Conservation (phyloP, 345 rosid genomes). For the Aquilaria malaccensis region DNA sequence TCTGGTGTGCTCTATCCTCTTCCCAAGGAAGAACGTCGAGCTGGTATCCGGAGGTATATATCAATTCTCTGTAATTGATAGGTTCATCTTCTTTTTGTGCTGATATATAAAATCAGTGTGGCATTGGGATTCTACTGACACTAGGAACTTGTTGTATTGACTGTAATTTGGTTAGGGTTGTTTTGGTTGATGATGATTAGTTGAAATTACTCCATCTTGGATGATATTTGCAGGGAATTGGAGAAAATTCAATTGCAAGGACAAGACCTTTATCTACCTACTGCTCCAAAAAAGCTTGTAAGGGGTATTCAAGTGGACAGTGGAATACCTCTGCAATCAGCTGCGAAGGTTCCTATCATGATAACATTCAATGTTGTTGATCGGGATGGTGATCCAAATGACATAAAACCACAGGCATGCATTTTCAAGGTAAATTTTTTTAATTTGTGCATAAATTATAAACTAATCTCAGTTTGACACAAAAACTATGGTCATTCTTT, state of each 20-base stretch:
- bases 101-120: too few species aligned
- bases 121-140: too few species aligned
- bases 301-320: conserved; percentile 85
- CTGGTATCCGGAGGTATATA: conserved; percentile 79
- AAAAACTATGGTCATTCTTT: neutral
- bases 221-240: conserved; percentile 55
- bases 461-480: neutral
- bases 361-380: conserved; percentile 88
- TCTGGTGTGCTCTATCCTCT: conserved; percentile 75
- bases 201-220: neutral
- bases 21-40: conserved; percentile 96
- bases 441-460: too few species aligned
- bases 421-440: conserved; percentile 74
- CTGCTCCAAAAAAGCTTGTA: conserved; percentile 89
- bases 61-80: conserved; percentile 8
- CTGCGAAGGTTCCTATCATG: conserved; percentile 98
- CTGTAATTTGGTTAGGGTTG: neutral
- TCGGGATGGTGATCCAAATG: conserved; percentile 56
- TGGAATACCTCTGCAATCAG: conserved; percentile 98
- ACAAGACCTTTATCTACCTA: conserved; percentile 87
- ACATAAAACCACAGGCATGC: conserved; percentile 86
- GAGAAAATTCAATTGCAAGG: conserved; percentile 90
- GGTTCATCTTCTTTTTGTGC: neutral
- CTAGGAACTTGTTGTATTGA: too few species aligned
- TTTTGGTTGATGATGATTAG: neutral